Percentiles rank a stretch among this genome's conserved stretches.
These are phyloP conservation scores for Logfia minima DNA, from an alignment of 129 eudicot genomes.

Conservation along the genomic window DNA sequence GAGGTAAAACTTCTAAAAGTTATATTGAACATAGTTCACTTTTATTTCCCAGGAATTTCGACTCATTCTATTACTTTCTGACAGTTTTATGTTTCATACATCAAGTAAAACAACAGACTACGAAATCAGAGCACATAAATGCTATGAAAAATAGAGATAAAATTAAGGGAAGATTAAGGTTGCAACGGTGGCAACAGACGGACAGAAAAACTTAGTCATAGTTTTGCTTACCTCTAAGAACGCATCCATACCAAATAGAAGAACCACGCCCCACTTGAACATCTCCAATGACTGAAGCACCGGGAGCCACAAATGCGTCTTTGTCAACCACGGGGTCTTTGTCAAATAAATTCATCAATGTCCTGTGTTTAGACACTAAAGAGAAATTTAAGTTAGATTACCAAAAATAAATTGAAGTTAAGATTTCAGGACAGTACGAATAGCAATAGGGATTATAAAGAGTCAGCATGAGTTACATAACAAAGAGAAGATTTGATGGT, in stretches of 20 bases:
- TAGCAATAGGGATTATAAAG: not conserved
- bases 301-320: conserved; percentile 92
- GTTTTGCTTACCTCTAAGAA: conserved; percentile 71
- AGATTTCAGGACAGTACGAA: not conserved
- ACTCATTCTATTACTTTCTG: not conserved
- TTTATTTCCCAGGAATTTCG: not conserved
- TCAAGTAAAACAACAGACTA: conserved; percentile 8
- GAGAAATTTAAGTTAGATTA: conserved; percentile 1
- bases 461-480: not conserved
- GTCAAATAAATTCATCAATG: conserved; percentile 74
- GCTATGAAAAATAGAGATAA: not conserved
- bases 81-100: conserved; percentile 15
- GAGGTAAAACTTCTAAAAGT: not conserved
- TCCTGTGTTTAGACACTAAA: conserved; percentile 89
- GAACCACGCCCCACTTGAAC: conserved; percentile 76
- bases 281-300: conserved; percentile 91
- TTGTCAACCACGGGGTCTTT: conserved; percentile 77
- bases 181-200: conserved; percentile 7
- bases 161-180: not conserved
- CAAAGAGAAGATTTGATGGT: not conserved
- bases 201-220: not conserved
- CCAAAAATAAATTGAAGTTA: not conserved
- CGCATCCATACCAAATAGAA: conserved; percentile 97
- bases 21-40: not conserved
- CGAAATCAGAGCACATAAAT: not conserved